A percentile compares a stretch with the other conserved stretches of the same genome.
Evolutionary conservation across 2,329 filamentous ascomycete species (phyloP).

Genomic region (Penicillium sp.): DNA sequence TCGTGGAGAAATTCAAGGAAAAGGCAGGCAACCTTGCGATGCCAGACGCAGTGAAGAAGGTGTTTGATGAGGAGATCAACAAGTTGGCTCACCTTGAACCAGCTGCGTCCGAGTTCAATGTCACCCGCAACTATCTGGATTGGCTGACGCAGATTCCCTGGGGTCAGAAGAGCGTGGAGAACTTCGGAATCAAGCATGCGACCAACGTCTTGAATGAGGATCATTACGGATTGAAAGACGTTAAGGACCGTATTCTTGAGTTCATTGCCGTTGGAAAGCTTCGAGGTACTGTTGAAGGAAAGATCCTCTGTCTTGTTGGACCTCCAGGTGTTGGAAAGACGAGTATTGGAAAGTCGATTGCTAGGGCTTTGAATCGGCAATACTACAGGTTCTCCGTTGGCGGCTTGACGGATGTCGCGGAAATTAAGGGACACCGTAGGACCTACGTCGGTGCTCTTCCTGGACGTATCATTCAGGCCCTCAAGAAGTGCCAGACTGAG

Average conservation of each 20-base stretch:
- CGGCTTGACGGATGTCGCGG: constrained; percentile 93
- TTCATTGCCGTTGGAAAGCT: constrained; percentile 99
- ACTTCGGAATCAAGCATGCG: constrained; percentile 92
- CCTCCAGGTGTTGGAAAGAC: constrained; percentile 98
- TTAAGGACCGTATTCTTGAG: constrained; percentile 97
- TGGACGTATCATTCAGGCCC: constrained; percentile 93
- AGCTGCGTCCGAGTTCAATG: constrained; percentile 96
- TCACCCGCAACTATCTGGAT: constrained; percentile 96
- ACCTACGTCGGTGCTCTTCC: constrained; percentile 96
- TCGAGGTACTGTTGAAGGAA: constrained; percentile 94
- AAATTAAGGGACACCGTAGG: constrained; percentile 96
- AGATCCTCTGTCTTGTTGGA: constrained; percentile 96
- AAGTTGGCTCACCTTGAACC: constrained; percentile 95
- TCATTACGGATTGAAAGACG: constrained; percentile 94
- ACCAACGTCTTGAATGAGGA: constrained; percentile 92
- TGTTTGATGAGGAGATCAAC: constrained; percentile 97
- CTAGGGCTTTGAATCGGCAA: constrained; percentile 88
- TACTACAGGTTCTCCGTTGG: constrained; percentile 99
- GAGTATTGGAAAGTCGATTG: constrained; percentile 97
- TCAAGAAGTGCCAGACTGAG: constrained; percentile 99
- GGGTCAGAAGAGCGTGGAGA: constrained; percentile 93
- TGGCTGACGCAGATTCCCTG: constrained; percentile 99
- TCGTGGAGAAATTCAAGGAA: constrained; percentile 96
- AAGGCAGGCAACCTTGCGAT: constrained; percentile 93
- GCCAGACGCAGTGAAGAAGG: constrained; percentile 95